phyloP scores from a whole-genome alignment of 1,284 basidiomycete species.

The Ustilago bromivora region DNA sequence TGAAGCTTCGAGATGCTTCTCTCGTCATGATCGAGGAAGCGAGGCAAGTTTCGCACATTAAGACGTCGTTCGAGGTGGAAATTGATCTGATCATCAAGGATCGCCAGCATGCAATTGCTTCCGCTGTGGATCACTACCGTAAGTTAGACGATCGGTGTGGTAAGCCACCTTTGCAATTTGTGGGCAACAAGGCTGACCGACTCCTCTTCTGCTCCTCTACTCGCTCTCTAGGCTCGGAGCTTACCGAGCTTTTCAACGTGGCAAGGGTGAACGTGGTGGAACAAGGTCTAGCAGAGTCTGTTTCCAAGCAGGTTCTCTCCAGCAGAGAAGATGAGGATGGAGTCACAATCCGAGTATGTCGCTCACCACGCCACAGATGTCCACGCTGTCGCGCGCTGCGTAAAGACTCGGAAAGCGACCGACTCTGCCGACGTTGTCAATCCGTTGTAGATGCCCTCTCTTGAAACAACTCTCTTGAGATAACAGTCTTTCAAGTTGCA shows the following conservation, averaged over 20 bases:
- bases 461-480: neutral
- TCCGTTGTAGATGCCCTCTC: slow-evolving; percentile 24
- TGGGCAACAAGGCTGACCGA: neutral
- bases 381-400: slow-evolving; percentile 58
- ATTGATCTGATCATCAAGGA: slow-evolving; percentile 34
- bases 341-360: slow-evolving; percentile 37
- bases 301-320: neutral
- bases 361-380: slow-evolving; percentile 51
- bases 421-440: slow-evolving; percentile 40
- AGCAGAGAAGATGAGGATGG: slow-evolving; percentile 7
- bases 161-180: neutral
- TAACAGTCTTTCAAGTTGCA: too few relatives aligned
- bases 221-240: slow-evolving; percentile 16
- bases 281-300: neutral
- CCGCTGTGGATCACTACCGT: slow-evolving; percentile 5
- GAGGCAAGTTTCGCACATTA: slow-evolving; percentile 42
- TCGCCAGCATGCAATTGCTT: neutral
- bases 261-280: slow-evolving; percentile 46
- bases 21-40: slow-evolving; percentile 54
- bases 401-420: slow-evolving; percentile 29
- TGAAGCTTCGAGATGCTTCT: slow-evolving; percentile 41
- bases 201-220: neutral
- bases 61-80: slow-evolving; percentile 54
- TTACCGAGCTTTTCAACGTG: slow-evolving; percentile 57
- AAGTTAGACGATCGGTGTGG: neutral